Conservation (phyloP, 225 moss, liverwort and hornwort genomes). For the Sphagnum contortum region DNA sequence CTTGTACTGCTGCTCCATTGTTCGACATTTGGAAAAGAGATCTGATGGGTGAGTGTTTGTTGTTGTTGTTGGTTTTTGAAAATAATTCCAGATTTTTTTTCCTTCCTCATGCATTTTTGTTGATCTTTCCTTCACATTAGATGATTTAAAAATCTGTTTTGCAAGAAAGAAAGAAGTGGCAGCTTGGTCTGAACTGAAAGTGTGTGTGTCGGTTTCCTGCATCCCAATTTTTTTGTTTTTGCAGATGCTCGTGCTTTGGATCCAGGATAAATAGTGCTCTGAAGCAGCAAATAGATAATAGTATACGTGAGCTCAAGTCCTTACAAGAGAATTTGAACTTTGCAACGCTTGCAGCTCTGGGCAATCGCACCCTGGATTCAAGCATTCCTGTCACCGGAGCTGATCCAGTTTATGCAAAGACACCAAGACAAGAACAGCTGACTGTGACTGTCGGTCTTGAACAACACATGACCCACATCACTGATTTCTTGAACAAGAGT, state of each 20-base stretch:
- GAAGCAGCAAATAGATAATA: slow-evolving; percentile 37
- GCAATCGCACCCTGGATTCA: slow-evolving; percentile 42
- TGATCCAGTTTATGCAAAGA: slow-evolving; percentile 11
- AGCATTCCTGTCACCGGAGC: slow-evolving; percentile 16
- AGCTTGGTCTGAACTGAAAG: too few species aligned
- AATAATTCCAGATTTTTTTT: too few species aligned
- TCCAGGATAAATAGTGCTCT: slow-evolving; percentile 20
- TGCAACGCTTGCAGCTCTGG: slow-evolving; percentile 52
- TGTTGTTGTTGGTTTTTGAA: too few species aligned
- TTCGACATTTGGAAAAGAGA: slow-evolving; percentile 39
- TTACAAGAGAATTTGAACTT: slow-evolving; percentile 62
- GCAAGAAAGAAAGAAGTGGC: too few species aligned
- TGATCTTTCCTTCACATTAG: too few species aligned
- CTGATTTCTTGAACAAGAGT: slow-evolving; percentile 40
- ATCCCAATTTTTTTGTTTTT: not conserved
- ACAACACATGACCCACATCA: slow-evolving; percentile 44
- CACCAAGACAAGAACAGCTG: slow-evolving; percentile 19
- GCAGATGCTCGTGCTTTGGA: slow-evolving; percentile 30
- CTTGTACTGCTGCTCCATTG: slow-evolving; percentile 44
- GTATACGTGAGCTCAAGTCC: slow-evolving; percentile 41
- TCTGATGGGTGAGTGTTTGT: slow-evolving; percentile 27
- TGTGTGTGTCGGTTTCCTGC: too few species aligned
- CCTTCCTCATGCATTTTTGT: too few species aligned
- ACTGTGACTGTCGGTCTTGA: slow-evolving; percentile 42
- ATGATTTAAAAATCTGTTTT: too few species aligned